Evolutionary conservation across 1,284 basidiomycete genomes (phyloP), one percentile per base, ranked within the genome.

Genomic region (Rhodotorula mucilaginosa): DNA sequence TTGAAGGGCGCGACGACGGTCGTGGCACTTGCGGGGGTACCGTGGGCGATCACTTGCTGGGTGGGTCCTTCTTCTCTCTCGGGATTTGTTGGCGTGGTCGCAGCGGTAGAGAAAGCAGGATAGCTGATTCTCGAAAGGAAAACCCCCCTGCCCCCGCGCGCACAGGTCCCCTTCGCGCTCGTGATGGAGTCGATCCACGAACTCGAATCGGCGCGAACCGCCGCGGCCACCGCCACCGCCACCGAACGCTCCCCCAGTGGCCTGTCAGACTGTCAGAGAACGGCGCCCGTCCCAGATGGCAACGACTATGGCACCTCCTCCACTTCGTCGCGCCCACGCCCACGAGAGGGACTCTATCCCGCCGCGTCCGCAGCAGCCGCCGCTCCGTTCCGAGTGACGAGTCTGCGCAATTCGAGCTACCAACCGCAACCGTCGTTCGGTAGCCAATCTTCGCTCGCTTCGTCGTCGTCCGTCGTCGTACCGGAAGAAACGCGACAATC

Each of bases 21-120:
- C 77, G 91, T 97, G 65, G 88, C 88, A 64, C 80, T 94, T 54
- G 88, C 94, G 21, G 94, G 94, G 56, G 90, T 97, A 54, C 92
- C 90, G 80, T 97, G 94, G 94, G 92, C 93, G 2, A 90, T 97
- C 31, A 92, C 93, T 0, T 87, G 88, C 80, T 92, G 91, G 91
- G 90, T 78, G 23, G 73, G 58, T 34, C 34, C 8, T 8, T 34
- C 34, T 34, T 7, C 8, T 7, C 8, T 34, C 5, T 34, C 39
- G 39, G 39, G 10, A 44, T 8, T 44, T 8, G 39, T 1, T 44
- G 39, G 39, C 8, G 39, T 44, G 39, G 39, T 12, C 12, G 58
- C 5, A 5, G 19, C 2, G 18, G 52, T 3, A 4, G 21, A 26
- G n/a, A 54, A n/a, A 23, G 51, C 19, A 16, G 15, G 26, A 23